These are phyloP conservation scores for Lindgomyces ingoldianus DNA, from an alignment of 495 filamentous ascomycete species.

Conservation along the genomic window DNA sequence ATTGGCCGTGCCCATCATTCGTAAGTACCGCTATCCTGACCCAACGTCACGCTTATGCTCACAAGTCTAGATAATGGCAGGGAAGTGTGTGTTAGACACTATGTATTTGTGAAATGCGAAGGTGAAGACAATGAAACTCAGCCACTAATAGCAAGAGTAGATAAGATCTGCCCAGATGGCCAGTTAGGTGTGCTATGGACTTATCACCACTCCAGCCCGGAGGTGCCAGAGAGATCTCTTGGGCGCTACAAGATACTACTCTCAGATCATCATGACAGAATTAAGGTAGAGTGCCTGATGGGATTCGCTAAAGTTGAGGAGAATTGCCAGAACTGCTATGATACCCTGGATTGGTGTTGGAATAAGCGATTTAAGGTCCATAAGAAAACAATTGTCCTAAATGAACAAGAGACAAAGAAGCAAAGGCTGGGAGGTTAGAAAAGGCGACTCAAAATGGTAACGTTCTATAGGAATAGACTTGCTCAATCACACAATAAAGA, in stretches of 20 bases:
- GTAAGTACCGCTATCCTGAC: not conserved
- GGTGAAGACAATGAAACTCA: not conserved
- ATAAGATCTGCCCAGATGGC: not conserved
- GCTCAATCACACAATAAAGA: too few relatives aligned
- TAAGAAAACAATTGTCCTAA: conserved; percentile 3
- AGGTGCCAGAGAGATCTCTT: not conserved
- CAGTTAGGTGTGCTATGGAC: not conserved
- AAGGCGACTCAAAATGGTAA: conserved; percentile 6
- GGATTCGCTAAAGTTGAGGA: not conserved
- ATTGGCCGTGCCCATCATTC: not conserved
- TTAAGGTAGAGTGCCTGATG: not conserved
- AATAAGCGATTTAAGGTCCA: not conserved
- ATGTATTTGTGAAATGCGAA: not conserved
- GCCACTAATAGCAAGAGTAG: not conserved
- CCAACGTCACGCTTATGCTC: not conserved
- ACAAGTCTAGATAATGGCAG: not conserved
- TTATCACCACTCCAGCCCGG: not conserved
- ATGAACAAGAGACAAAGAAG: conserved; percentile 9
- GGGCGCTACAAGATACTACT: not conserved
- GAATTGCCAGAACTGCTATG: not conserved
- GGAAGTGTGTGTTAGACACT: not conserved
- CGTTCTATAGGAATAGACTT: not conserved
- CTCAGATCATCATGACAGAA: not conserved
- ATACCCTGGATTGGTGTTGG: not conserved
- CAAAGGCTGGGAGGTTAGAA: conserved; percentile 4